Evolutionary conservation across 805 yeast genomes (phyloP).

Genomic region (Wickerhamiella lipophila): DNA sequence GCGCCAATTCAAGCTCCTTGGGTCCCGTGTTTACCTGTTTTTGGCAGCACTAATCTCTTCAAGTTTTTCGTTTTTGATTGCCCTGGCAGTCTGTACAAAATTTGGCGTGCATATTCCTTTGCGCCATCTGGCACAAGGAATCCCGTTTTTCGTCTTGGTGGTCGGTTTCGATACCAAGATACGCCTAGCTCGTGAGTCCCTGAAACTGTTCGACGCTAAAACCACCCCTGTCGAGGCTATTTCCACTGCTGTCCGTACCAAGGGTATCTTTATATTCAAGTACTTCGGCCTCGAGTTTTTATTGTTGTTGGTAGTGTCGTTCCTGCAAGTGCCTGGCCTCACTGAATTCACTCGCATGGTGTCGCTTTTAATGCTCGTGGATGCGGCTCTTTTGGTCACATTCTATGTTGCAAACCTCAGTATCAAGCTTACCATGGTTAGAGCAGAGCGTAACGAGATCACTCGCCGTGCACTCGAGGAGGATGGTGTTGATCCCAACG

Average conservation of each 20-base stretch:
- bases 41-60: constrained; percentile 68
- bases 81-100: constrained; percentile 48
- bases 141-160: constrained; percentile 84
- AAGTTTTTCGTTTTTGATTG: constrained; percentile 70
- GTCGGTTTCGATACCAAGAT: constrained; percentile 86
- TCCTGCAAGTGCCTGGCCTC: constrained; percentile 58
- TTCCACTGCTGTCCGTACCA: constrained; percentile 31
- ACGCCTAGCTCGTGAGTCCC: constrained; percentile 41
- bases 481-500: constrained; percentile 68
- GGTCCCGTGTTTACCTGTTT: constrained; percentile 81
- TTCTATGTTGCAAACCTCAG: constrained; percentile 75
- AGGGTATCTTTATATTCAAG: constrained; percentile 38
- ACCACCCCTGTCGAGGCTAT: constrained; percentile 34
- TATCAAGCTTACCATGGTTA: constrained; percentile 74
- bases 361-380: constrained; percentile 56
- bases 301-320: constrained; percentile 44
- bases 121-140: constrained; percentile 70
- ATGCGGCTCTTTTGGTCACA: constrained; percentile 60
- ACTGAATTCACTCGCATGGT: constrained; percentile 69
- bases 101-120: constrained; percentile 54
- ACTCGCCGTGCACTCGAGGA: constrained; percentile 76
- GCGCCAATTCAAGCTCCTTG: constrained; percentile 59
- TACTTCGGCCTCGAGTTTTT: constrained; percentile 63
- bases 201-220: constrained; percentile 25
- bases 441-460: constrained; percentile 69